Base-by-base conservation (phyloP, 192 early-diverging fungal genomes). In the Coemansia reversa region DNA sequence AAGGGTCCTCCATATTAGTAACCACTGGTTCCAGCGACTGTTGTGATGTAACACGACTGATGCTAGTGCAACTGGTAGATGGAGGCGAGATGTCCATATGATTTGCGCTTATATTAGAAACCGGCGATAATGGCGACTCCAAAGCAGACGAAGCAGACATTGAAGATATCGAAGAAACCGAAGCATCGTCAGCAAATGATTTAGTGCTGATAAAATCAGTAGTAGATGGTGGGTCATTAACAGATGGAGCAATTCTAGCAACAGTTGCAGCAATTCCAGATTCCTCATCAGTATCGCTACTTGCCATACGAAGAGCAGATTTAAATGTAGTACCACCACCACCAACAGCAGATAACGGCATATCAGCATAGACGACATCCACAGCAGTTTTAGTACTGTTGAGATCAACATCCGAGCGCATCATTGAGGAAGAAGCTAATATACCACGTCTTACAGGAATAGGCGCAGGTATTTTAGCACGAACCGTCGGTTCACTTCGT, bases 281-380 rank as follows among this genome's bases (percentile, higher is more conserved):
- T 19, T 78, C 75, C 39, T 72, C 70, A 24, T 78, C 75, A 2
- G 75, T 78, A n/a, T 72, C 69, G 7, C 50, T 63, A 4, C 19
- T 25, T 16, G 18, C 32, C 23, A 20, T 14, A 3, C 20, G 14
- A 1, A 16, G 20, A 23, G 18, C 14, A 0, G 39, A 45, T 45
- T 32, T 52, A 63, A 63, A 55, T 0, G 18, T 35, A 16, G 39
- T 2, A 22, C 39, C 51, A 19, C 62, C 9, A 22, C 39, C 51
- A 19, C 62, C 52, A 25, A 63, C 62, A 0, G 62, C 62, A 32
- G 62, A 63, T 24, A 63, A 27, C 32, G 62, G 62, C 62, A 63
- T 49, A 19, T 33, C 52, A 4, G 22, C 53, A 39, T 18, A 29
- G 7, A 39, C 53, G 28, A 14, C 22, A 16, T 45, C 39, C 39